These are phyloP conservation scores for Zygosaccharomyces pseudorouxii DNA, from an alignment of 805 yeast species.

Conservation along the genomic window DNA sequence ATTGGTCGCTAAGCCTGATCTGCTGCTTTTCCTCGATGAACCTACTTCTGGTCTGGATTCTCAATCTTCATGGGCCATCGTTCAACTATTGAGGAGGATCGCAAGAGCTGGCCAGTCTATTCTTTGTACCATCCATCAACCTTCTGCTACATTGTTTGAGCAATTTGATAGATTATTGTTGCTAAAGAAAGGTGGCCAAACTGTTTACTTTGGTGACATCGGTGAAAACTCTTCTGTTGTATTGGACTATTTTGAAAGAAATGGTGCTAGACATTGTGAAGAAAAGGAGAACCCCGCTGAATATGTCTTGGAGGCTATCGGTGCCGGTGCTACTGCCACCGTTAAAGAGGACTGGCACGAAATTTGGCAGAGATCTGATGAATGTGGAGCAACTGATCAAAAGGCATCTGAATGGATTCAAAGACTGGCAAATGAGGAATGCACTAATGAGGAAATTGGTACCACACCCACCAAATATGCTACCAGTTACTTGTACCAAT, in stretches of 20 bases:
- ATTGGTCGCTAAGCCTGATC: conserved; percentile 44
- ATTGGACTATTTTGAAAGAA: conserved; percentile 55
- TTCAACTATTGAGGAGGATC: conserved; percentile 41
- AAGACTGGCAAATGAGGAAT: conserved; percentile 15
- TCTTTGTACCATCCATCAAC: conserved; percentile 54
- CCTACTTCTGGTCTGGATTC: conserved; percentile 53
- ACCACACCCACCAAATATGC: conserved; percentile 21
- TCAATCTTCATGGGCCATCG: conserved; percentile 49
- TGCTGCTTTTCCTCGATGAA: conserved; percentile 46
- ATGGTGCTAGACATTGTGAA: conserved; percentile 61
- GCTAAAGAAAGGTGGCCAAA: conserved; percentile 47
- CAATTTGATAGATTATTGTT: conserved; percentile 45
- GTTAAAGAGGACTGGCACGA: conserved; percentile 53
- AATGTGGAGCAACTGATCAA: conserved; percentile 29
- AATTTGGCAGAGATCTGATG: conserved; percentile 49
- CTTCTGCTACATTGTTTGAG: conserved; percentile 47
- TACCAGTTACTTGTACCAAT: conserved; percentile 44
- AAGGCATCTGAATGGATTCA: conserved; percentile 31
- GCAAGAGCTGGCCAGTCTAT: conserved; percentile 49
- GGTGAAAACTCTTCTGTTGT: conserved; percentile 43
- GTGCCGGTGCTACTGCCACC: conserved; percentile 43
- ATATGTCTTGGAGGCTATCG: conserved; percentile 43
- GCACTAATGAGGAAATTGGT: conserved; percentile 12
- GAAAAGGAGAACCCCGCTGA: conserved; percentile 41
- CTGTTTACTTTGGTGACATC: conserved; percentile 37